Percentiles rank a stretch among this genome's conserved stretches.
Conservation (phyloP, 2,329 filamentous ascomycete genomes). For the Penicillium olsonii region DNA sequence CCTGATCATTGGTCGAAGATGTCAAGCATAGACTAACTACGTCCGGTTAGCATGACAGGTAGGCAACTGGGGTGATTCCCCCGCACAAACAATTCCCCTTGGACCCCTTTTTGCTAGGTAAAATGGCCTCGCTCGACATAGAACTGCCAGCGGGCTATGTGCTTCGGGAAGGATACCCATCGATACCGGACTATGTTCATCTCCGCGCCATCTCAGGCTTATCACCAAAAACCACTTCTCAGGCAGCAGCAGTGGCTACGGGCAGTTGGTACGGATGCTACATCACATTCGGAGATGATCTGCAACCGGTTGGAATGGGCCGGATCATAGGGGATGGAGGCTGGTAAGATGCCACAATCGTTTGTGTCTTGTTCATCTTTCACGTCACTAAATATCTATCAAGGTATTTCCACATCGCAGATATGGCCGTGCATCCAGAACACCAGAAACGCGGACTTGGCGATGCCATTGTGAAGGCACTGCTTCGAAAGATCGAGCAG, state of each 20-base stretch:
- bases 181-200: constrained; percentile 38
- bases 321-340: constrained; percentile 54
- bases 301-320: constrained; percentile 49
- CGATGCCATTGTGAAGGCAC: constrained; percentile 46
- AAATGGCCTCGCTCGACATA: background rate
- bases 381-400: background rate
- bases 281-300: constrained; percentile 29
- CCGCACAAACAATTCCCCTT: background rate
- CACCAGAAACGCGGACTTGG: constrained; percentile 54
- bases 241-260: constrained; percentile 37
- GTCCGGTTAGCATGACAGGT: background rate
- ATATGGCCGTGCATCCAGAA: constrained; percentile 53
- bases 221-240: constrained; percentile 38
- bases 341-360: constrained; percentile 27
- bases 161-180: constrained; percentile 38
- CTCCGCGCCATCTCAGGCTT: constrained; percentile 43
- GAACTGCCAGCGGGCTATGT: constrained; percentile 39
- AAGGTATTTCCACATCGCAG: constrained; percentile 51
- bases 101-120: background rate
- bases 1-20: too few relatives aligned
- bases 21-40: background rate
- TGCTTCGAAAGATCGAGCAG: constrained; percentile 45
- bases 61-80: background rate
- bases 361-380: too few relatives aligned
- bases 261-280: constrained; percentile 50